Conservation (phyloP, 139 green algal species). For the Ettlia oleoabundans region DNA sequence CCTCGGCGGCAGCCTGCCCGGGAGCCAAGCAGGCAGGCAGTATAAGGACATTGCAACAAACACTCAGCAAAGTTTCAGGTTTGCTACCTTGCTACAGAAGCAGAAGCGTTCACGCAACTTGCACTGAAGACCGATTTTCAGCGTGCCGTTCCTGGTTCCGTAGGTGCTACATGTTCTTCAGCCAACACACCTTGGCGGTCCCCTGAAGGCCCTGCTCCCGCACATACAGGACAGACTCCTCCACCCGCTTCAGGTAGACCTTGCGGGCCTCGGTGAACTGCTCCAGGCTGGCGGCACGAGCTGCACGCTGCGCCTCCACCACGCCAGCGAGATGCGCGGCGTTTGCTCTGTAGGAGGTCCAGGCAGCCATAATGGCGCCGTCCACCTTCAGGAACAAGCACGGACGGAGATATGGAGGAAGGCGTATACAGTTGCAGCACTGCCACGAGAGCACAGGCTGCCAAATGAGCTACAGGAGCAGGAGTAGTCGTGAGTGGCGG, state of each 20-base stretch:
- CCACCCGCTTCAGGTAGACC: conserved; percentile 41
- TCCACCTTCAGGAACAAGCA: conserved; percentile 36
- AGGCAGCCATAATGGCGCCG: conserved; percentile 5
- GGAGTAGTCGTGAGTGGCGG: too few relatives aligned
- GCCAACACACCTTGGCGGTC: conserved; percentile 16
- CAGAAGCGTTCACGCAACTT: background rate
- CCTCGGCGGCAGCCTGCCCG: conserved; percentile 37
- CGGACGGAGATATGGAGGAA: too few relatives aligned
- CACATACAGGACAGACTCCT: conserved; percentile 42
- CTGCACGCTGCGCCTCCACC: conserved; percentile 28
- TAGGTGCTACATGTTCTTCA: too few relatives aligned
- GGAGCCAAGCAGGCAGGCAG: too few relatives aligned
- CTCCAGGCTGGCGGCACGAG: conserved; percentile 35
- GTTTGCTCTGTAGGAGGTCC: background rate
- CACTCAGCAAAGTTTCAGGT: too few relatives aligned
- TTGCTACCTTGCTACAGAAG: too few relatives aligned
- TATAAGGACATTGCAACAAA: too few relatives aligned
- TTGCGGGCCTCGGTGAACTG: conserved; percentile 29
- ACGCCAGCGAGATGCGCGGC: background rate
- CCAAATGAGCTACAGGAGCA: too few relatives aligned
- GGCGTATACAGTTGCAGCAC: too few relatives aligned
- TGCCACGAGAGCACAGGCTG: too few relatives aligned
- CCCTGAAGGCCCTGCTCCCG: conserved; percentile 43
- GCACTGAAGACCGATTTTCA: too few relatives aligned
- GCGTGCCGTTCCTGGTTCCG: too few relatives aligned